phyloP scores from a whole-genome alignment of 331 rosid species.

The Quercus lobata region DNA sequence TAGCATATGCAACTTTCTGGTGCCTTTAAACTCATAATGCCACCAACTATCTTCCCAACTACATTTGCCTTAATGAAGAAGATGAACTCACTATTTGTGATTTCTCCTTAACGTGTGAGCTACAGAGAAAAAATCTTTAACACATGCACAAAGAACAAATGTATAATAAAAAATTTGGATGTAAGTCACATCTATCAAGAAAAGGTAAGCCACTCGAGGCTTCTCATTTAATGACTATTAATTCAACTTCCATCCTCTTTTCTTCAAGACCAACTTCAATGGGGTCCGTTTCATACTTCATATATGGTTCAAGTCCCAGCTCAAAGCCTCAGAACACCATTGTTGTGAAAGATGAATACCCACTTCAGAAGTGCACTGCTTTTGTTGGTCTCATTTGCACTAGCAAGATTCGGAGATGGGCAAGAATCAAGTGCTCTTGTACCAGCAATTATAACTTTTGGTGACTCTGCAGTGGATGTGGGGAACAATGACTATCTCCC shows the following conservation, averaged over 20 bases:
- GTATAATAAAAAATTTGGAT: not conserved
- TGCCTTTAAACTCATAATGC: not conserved
- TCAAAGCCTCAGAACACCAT: slow-evolving; percentile 7
- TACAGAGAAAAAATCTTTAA: not conserved
- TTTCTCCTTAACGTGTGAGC: not conserved
- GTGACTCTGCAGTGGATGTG: slow-evolving; percentile 84
- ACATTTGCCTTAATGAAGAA: slow-evolving; percentile 9
- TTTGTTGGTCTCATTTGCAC: slow-evolving; percentile 33
- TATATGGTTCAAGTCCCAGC: slow-evolving; percentile 25
- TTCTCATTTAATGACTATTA: slow-evolving; percentile 43
- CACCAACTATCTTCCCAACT: slow-evolving; percentile 3
- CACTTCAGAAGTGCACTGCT: slow-evolving; percentile 28
- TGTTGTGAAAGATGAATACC: slow-evolving; percentile 32
- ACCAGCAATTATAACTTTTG: slow-evolving; percentile 78
- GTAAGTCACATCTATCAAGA: not conserved
- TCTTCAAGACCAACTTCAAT: slow-evolving; percentile 28
- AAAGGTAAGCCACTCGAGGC: slow-evolving; percentile 6
- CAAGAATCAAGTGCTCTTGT: slow-evolving; percentile 65
- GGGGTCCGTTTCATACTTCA: slow-evolving; percentile 19
- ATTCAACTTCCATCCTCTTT: slow-evolving; percentile 58
- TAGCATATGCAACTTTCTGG: slow-evolving; percentile 18
- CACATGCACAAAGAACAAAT: not conserved
- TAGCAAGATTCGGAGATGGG: slow-evolving; percentile 36
- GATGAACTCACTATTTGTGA: not conserved
- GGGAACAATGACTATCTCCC: slow-evolving; percentile 80